phyloP scores from a whole-genome alignment of 1,284 basidiomycete genomes.

The Trichosporon inkin region DNA sequence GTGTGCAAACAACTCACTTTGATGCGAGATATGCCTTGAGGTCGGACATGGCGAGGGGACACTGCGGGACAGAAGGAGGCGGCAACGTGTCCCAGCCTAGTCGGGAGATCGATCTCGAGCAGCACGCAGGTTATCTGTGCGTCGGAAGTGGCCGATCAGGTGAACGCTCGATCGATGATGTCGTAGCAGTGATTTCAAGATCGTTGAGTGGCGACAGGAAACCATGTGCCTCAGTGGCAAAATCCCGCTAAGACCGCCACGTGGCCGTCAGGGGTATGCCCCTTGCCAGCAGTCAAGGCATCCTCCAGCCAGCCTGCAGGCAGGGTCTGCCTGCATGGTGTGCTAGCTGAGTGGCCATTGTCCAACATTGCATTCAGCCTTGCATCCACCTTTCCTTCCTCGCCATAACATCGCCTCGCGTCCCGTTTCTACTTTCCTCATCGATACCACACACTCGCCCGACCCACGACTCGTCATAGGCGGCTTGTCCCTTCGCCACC shows the following conservation, averaged over 20 bases:
- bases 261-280: not conserved
- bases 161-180: not conserved
- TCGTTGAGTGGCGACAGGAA: constrained; percentile 4
- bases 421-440: not conserved
- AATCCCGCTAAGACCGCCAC: constrained; percentile 21
- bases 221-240: constrained; percentile 22
- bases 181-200: not conserved
- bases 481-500: constrained; percentile 1
- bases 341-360: constrained; percentile 6
- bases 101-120: not conserved
- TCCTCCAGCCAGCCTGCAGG: not conserved
- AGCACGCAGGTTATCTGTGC: not conserved
- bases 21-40: constrained; percentile 55
- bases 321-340: not conserved
- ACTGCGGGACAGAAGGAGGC: not conserved
- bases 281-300: not conserved
- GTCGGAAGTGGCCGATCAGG: not conserved
- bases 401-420: constrained; percentile 3
- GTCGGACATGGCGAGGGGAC: constrained; percentile 39
- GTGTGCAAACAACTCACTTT: constrained; percentile 42
- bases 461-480: not conserved
- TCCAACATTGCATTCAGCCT: constrained; percentile 8
- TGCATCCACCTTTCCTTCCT: constrained; percentile 10
- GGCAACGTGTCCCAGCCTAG: not conserved
- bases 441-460: not conserved